Base-by-base conservation (phyloP, 2,329 filamentous ascomycete species). In the Fusarium burgessii region DNA sequence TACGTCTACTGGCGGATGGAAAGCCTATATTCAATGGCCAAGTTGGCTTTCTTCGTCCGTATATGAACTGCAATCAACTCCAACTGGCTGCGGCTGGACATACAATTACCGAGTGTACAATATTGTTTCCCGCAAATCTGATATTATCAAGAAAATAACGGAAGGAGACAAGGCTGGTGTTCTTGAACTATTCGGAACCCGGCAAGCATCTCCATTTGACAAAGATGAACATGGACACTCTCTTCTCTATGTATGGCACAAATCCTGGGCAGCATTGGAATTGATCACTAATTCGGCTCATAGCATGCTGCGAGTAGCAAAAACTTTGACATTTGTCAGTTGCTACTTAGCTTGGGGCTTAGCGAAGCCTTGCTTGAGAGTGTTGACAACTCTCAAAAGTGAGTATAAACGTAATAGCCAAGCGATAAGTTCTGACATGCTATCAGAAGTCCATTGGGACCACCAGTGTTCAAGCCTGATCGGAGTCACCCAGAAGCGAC, bases 191-290 rank as follows among this genome's bases (percentile, higher is more conserved):
- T 77, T 78, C 23, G 42, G 10, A 2, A 25, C 14, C 1, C 67
- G 65, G 5, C 9, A 70, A 27, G 77, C 77, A 14, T 77, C 76
- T 0, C 76, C 74, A 0, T 78, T 75, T 18, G 76, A 78, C n/a
- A 70, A 49, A 12, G 59, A 67, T n/a, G 8, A n/a, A 0, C 0
- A 18, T 2, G 76, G 76, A 0, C 0, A 15, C 0, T 73, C 74
- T 0, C 59, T 78, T 0, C 33, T 77, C 32, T 56, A 73, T 40
- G 76, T 77, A 20, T 45, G 27, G 3, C 33, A 70, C 42, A 11
- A 56, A 2, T 7, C 3, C 3, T 7, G 8, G 6, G 4, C 42
- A 33, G 6, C 4, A 11, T 7, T 56, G 14, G 20, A 8, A 18
- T 2, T 20, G 14, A 1, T 1, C 2, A 47, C 54, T 56, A 0